Percentiles rank a stretch among this genome's conserved stretches.
Evolutionary conservation across 352 stramenopile genomes (phyloP).

Genomic region (Pythium insidiosum): DNA sequence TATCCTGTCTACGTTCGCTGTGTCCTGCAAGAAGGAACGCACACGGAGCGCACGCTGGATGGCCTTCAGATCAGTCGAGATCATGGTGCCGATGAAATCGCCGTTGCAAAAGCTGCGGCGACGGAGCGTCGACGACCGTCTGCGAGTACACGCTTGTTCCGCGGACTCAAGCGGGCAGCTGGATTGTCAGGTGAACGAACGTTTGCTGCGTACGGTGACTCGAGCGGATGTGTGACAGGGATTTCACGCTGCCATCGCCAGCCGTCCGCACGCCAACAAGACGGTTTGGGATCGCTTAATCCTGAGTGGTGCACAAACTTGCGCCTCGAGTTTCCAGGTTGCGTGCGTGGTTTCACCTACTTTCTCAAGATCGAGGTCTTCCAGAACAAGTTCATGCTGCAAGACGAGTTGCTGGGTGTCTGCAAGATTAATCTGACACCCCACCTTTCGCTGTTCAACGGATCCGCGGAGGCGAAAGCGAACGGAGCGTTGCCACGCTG

Average conservation of each 20-base stretch:
- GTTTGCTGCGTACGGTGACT: slow-evolving; percentile 58
- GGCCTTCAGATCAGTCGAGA: slow-evolving; percentile 39
- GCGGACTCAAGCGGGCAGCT: slow-evolving; percentile 61
- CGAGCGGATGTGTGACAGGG: slow-evolving; percentile 66
- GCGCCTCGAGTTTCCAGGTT: slow-evolving; percentile 68
- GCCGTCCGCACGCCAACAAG: slow-evolving; percentile 16
- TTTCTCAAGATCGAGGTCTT: slow-evolving; percentile 78
- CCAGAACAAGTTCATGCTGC: slow-evolving; percentile 78
- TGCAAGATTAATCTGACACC: slow-evolving; percentile 84
- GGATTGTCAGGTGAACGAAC: slow-evolving; percentile 68
- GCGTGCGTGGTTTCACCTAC: slow-evolving; percentile 62
- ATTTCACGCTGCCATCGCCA: slow-evolving; percentile 46
- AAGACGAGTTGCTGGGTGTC: slow-evolving; percentile 67
- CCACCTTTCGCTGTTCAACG: slow-evolving; percentile 70
- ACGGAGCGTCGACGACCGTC: slow-evolving; percentile 44
- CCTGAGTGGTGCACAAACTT: slow-evolving; percentile 72
- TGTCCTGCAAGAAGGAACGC: slow-evolving; percentile 67
- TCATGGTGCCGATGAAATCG: background rate
- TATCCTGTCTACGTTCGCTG: slow-evolving; percentile 65
- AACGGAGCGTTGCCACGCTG: slow-evolving; percentile 72
- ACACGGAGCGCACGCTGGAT: slow-evolving; percentile 67
- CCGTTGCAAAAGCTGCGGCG: slow-evolving; percentile 21
- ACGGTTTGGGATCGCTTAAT: slow-evolving; percentile 20
- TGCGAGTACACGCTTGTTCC: slow-evolving; percentile 59
- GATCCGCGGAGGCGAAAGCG: slow-evolving; percentile 71